Base-by-base conservation (phyloP, 805 yeast species). In the Ogataea minuta region DNA sequence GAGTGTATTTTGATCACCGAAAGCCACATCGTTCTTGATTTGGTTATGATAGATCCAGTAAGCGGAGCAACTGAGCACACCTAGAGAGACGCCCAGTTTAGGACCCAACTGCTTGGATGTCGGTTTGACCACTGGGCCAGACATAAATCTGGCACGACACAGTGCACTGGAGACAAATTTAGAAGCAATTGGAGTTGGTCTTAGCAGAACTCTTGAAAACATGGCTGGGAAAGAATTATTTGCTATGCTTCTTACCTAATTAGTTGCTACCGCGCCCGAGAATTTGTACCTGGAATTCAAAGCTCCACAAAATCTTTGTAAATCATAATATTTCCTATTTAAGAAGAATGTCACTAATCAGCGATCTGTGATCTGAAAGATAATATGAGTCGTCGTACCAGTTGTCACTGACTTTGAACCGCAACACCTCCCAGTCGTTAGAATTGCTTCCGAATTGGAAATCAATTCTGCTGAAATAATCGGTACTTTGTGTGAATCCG, bases 351-450 rank as follows among this genome's bases (percentile, higher is more conserved):
- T 68, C 72, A 10, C 60, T 57, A 8, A 62, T 48, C 4, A 73
- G 58, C 0, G 78, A 77, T 35, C 78, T 56, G 44, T 73, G 78
- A 50, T 74, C 79, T 33, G 76, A 70, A 34, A 64, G 54, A 39
- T 60, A 62, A 41, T 41, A 59, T 0, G 62, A 66, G 28, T 53
- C 28, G 43, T 64, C 66, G 37, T 59, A 64, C 43, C 62, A 56
- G 25, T 65, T 67, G 32, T 67, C 70, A 10, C 65, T 57, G 6
- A 61, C 63, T 26, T 62, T 60, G 48, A 53, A 61, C 17, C 57
- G 42, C 1, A 50, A 28, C 2, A 57, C 62, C 2, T 46, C 42
- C 44, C 57, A 54, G n/a, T 43, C 41, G 28, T 46, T 36, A 4
- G 57, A 37, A 19, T 41, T 42, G 6, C 60, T 59, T 27, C 62